Conservation (phyloP, 768 basidiomycete species). For the Hygrophorus pudorinus region DNA sequence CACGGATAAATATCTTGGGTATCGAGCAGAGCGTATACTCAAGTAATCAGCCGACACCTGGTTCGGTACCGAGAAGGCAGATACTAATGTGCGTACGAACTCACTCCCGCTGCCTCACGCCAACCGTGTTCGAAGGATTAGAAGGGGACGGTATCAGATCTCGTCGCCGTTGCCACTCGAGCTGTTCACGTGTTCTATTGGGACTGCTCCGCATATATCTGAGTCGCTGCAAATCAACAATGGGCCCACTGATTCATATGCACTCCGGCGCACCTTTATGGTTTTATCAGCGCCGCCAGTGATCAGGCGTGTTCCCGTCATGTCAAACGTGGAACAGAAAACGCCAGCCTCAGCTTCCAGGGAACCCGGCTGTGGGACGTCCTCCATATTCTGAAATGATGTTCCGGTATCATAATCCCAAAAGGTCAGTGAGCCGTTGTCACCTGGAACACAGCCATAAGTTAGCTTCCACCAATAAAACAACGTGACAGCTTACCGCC, state of each 20-base stretch:
- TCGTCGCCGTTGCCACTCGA: no score
- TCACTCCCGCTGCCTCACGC: no score
- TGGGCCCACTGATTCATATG: no score
- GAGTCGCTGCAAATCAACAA: neutral
- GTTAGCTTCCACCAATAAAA: slow-evolving; percentile 2
- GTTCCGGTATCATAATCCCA: slow-evolving; percentile 96
- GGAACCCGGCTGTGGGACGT: slow-evolving; percentile 94
- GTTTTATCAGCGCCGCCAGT: slow-evolving; percentile 99
- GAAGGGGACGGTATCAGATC: no score
- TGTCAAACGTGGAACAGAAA: slow-evolving; percentile 95
- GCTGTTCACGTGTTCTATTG: no score
- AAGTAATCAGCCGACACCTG: no score
- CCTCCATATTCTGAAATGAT: slow-evolving; percentile 90
- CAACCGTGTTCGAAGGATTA: no score
- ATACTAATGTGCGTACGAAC: no score
- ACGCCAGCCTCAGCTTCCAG: slow-evolving; percentile 95
- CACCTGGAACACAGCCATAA: slow-evolving; percentile 36
- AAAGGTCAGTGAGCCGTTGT: slow-evolving; percentile 83
- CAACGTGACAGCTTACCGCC: slow-evolving; percentile 53
- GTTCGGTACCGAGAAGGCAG: no score
- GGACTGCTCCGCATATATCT: no score
- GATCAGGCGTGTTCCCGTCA: slow-evolving; percentile 87
- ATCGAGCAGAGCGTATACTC: no score
- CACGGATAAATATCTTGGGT: no score
- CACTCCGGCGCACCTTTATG: slow-evolving; percentile 58